Evolutionary conservation across 75 land plant species (phyloP).

Genomic region (Adiantum capillusveneris): DNA sequence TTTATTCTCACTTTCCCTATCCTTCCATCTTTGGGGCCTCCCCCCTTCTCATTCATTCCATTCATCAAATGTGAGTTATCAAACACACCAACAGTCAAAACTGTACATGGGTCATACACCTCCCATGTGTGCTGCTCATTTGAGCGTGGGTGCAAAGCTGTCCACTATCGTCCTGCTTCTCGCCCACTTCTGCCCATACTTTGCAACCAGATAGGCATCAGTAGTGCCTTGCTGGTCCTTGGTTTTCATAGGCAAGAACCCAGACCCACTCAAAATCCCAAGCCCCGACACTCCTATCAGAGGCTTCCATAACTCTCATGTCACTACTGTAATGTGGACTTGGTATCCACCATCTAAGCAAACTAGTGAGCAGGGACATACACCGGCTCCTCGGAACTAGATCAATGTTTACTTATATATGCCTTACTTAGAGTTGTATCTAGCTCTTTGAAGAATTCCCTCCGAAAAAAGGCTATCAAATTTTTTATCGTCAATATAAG

Average conservation of each 20-base stretch:
- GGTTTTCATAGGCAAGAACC: slow-evolving; percentile 71
- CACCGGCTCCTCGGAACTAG: too few species aligned
- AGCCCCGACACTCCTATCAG: slow-evolving; percentile 66
- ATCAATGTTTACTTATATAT: too few species aligned
- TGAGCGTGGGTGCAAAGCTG: slow-evolving; percentile 85
- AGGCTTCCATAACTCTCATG: slow-evolving; percentile 74
- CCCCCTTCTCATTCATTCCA: slow-evolving; percentile 14
- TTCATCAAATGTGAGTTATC: slow-evolving; percentile 71
- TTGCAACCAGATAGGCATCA: slow-evolving; percentile 79
- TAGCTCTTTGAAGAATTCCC: too few species aligned
- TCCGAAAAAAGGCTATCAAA: too few species aligned
- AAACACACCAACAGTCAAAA: slow-evolving; percentile 69
- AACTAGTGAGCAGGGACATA: too few species aligned
- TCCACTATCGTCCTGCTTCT: slow-evolving; percentile 70
- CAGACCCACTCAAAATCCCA: slow-evolving; percentile 70
- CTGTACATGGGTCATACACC: slow-evolving; percentile 85
- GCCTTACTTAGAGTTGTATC: too few species aligned
- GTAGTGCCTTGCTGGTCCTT: slow-evolving; percentile 60
- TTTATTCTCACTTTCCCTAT: slow-evolving; percentile 79
- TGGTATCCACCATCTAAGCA: slow-evolving; percentile 90
- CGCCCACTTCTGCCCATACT: slow-evolving; percentile 86
- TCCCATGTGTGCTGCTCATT: slow-evolving; percentile 95
- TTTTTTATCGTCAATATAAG: too few species aligned
- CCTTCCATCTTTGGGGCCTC: slow-evolving; percentile 35
- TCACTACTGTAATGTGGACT: slow-evolving; percentile 72